phyloP scores from a whole-genome alignment of 805 yeast genomes.

The Metschnikowia dekortorum region DNA sequence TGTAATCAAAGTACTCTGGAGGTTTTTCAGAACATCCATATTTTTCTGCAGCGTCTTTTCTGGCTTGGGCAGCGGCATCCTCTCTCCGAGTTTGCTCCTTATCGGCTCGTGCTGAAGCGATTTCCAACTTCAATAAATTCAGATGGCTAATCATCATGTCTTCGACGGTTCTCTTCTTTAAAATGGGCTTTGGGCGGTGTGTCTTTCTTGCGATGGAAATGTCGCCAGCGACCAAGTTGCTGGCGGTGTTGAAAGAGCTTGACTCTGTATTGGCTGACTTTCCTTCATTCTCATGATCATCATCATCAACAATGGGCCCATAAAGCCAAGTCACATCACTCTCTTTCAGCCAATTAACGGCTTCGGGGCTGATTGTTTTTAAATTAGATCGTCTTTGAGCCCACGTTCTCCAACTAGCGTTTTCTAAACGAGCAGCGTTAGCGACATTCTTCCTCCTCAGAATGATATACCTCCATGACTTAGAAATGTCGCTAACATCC shows the following conservation, averaged over 20 bases:
- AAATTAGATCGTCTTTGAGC: conserved; percentile 66
- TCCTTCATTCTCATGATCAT: conserved; percentile 21
- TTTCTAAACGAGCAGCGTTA: conserved; percentile 38
- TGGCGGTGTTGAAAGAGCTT: conserved; percentile 26
- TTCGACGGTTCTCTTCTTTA: conserved; percentile 80
- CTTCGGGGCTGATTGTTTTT: conserved; percentile 83
- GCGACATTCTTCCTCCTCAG: conserved; percentile 80
- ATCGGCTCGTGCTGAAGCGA: conserved; percentile 32
- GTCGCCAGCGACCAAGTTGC: conserved; percentile 43
- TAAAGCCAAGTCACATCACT: conserved; percentile 97
- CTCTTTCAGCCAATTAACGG: conserved; percentile 94
- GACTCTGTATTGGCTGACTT: conserved; percentile 19
- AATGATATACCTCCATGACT: conserved; percentile 93
- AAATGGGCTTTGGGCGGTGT: conserved; percentile 65
- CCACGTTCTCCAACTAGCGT: conserved; percentile 94
- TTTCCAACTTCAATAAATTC: conserved; percentile 38
- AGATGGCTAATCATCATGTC: conserved; percentile 72
- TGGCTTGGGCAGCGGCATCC: conserved; percentile 19
- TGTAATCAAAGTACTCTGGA: conserved; percentile 41
- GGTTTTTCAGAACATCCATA: conserved; percentile 16
- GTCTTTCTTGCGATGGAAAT: conserved; percentile 35
- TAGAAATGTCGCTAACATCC: conserved; percentile 90
- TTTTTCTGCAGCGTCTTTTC: conserved; percentile 14
- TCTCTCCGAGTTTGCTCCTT: conserved; percentile 32
- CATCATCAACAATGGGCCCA: conserved; percentile 72